phyloP scores from a whole-genome alignment of 2,329 filamentous ascomycete species.

The Hymenoscyphus fructigenus region DNA sequence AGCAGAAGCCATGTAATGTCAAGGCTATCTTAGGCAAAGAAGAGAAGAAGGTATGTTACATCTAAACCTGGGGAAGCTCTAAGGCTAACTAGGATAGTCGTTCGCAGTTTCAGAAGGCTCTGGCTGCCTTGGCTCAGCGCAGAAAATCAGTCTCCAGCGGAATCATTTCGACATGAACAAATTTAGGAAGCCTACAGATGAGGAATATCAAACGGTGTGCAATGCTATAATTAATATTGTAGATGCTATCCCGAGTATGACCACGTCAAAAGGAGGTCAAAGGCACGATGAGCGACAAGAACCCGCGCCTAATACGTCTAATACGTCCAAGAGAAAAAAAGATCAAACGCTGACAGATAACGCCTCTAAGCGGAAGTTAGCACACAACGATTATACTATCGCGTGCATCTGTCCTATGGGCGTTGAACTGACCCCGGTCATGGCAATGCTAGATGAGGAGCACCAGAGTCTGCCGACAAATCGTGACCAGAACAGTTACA shows the following conservation, averaged over 20 bases:
- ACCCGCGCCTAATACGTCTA: neutral
- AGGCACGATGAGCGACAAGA: neutral
- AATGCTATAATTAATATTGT: neutral
- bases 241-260: neutral
- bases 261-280: neutral
- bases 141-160: neutral
- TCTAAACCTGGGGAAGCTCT: neutral
- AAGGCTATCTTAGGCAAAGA: conserved; percentile 1
- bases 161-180: neutral
- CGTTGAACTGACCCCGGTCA: no score
- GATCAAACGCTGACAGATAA: no score
- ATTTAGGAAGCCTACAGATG: neutral
- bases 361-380: no score
- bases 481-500: no score
- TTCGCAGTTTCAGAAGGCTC: neutral
- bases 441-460: no score
- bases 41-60: neutral
- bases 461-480: no score
- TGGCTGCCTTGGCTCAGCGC: neutral
- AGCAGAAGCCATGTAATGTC: neutral
- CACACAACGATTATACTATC: no score
- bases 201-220: neutral
- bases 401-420: no score
- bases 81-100: neutral
- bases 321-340: no score